Conservation (phyloP, 2,329 filamentous ascomycete genomes). For the Alternaria gansuensis region DNA sequence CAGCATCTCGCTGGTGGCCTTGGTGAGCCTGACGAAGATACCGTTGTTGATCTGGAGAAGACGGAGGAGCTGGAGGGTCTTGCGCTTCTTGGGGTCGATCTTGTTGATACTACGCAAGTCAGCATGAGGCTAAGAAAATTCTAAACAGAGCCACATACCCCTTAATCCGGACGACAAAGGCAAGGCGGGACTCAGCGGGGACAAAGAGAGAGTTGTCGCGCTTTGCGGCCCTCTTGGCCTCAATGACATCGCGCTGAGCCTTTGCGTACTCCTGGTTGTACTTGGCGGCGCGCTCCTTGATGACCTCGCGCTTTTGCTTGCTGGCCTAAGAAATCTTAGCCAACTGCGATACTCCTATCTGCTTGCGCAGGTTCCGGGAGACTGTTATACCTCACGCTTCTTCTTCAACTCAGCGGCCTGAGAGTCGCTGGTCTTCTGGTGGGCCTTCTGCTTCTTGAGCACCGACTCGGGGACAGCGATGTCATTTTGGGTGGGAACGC, state of each 20-base stretch:
- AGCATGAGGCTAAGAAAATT: slow-evolving; percentile 2
- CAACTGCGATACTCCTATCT: slow-evolving; percentile 52
- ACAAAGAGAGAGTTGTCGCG: slow-evolving; percentile 94
- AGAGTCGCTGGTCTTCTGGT: slow-evolving; percentile 97
- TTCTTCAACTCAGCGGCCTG: slow-evolving; percentile 80
- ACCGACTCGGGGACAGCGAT: slow-evolving; percentile 98
- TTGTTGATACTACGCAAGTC: slow-evolving; percentile 89
- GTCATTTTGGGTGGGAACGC: slow-evolving; percentile 93
- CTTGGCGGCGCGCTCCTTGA: slow-evolving; percentile 99
- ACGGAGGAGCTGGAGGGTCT: slow-evolving; percentile 99
- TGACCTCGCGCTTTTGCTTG: slow-evolving; percentile 98
- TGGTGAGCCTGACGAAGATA: slow-evolving; percentile 96
- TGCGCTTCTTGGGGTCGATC: slow-evolving; percentile 99
- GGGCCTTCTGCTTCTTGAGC: slow-evolving; percentile 99
- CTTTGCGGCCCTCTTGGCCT: slow-evolving; percentile 88
- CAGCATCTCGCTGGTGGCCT: slow-evolving; percentile 97
- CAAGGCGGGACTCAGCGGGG: slow-evolving; percentile 93
- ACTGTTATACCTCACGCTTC: slow-evolving; percentile 85
- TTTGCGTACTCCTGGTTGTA: slow-evolving; percentile 99
- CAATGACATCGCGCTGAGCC: slow-evolving; percentile 95
- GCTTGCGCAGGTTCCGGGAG: slow-evolving; percentile 49
- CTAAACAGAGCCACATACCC: slow-evolving; percentile 63
- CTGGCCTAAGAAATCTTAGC: slow-evolving; percentile 74
- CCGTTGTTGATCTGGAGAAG: slow-evolving; percentile 99
- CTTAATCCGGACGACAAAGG: slow-evolving; percentile 99